Percentiles rank a stretch among this genome's conserved stretches.
phyloP scores from a whole-genome alignment of 345 rosid genomes.

The Conringia planisiliqua region DNA sequence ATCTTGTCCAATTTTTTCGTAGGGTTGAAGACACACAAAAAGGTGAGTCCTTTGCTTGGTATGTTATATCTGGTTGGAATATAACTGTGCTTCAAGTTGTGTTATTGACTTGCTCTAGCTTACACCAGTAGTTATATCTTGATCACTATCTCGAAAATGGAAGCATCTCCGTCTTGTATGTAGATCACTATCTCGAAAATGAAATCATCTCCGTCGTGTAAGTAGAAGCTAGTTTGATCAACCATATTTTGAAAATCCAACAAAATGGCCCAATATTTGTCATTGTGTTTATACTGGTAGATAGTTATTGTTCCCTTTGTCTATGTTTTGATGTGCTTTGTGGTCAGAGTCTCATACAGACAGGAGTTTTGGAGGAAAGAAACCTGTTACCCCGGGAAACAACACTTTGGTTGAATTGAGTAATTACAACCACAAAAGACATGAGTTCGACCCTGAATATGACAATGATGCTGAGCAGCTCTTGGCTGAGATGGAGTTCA shows the following conservation, averaged over 20 bases:
- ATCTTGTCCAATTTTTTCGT: slow-evolving; percentile 29
- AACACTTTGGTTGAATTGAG: slow-evolving; percentile 73
- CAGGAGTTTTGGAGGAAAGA: slow-evolving; percentile 65
- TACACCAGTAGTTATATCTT: background rate
- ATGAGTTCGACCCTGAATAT: slow-evolving; percentile 89
- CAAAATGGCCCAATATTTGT: background rate
- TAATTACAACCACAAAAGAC: slow-evolving; percentile 77
- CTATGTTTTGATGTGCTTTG: slow-evolving; percentile 20
- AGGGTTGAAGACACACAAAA: slow-evolving; percentile 79
- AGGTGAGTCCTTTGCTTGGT: slow-evolving; percentile 52
- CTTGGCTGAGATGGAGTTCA: slow-evolving; percentile 97
- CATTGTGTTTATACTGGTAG: slow-evolving; percentile 3
- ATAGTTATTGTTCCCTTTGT: background rate
- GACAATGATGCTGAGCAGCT: slow-evolving; percentile 96
- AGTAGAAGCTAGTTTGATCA: background rate
- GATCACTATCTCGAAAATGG: background rate
- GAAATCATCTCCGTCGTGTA: background rate
- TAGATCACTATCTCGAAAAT: background rate
- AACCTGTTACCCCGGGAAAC: slow-evolving; percentile 50
- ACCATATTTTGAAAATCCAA: background rate
- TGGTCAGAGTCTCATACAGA: slow-evolving; percentile 61
- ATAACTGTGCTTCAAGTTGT: slow-evolving; percentile 42
- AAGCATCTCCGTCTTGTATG: background rate
- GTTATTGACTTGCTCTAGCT: background rate
- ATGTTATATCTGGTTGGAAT: slow-evolving; percentile 35